Evolutionary conservation across 371 early-diverging fungal genomes (phyloP), one percentile per base, ranked within the genome.

Genomic region (Coemansia sp.): DNA sequence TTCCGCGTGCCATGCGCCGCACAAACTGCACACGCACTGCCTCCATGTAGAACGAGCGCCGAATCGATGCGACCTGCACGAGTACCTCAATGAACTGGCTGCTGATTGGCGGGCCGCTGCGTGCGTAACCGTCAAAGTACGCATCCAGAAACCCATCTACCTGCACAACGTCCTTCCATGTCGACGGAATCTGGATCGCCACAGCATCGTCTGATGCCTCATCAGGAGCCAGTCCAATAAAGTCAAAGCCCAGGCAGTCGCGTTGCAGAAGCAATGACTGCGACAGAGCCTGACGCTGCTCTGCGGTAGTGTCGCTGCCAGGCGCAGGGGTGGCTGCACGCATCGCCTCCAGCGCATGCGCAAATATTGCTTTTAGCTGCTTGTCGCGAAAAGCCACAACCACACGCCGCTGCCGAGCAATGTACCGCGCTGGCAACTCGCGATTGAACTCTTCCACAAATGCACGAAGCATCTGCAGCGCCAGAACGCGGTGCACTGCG

Each of bases 181-280:
- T 70, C 24, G 87, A 78, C 13, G 95, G 93, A n/a, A 91, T 87
- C 80, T 93, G 88, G 56, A 92, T 83, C 18, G 86, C 85, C 34
- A 89, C 91, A 39, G 84, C 82, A 59, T 95, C 95, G 67, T 94
- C 95, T 3, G 86, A 86, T 10, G 94, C 86, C 63, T 94, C 95
- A 66, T 94, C 95, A 5, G 88, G 84, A 45, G 87, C 85, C 22
- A 94, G 86, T 31, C 94, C 94, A 37, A 90, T 89, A 71, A 95
- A 95, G 74, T 94, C 95, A 81, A 91, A 95, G 0, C 84, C 81
- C 51, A 94, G 73, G 63, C 92, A 92, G 31, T 85, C 87, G 39
- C 85, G 75, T 66, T 93, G 80, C 26, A 93, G 81, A 63, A 74
- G 70, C 54, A 94, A 65, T 22, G 86, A 81, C 37, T 84, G 81